Conservation (phyloP, 2,329 filamentous ascomycete species). For the Dryadomyces quercivorus region DNA sequence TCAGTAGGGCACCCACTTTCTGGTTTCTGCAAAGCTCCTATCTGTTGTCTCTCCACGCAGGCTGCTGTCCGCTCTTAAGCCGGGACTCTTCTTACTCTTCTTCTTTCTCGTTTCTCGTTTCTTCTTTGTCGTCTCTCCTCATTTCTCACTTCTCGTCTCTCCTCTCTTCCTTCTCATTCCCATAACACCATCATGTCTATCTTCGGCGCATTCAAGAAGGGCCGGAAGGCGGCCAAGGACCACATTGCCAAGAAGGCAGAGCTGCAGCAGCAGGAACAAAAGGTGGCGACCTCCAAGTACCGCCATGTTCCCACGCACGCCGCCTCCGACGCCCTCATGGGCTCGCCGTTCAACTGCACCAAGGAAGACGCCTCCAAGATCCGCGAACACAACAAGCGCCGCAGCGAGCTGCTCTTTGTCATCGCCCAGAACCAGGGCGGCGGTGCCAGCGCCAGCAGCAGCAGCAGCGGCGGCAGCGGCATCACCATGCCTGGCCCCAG, state of each 20-base stretch:
- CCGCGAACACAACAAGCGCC: constrained; percentile 35
- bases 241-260: constrained; percentile 36
- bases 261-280: constrained; percentile 18
- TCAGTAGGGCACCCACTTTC: neutral
- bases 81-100: neutral
- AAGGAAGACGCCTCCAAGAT: constrained; percentile 33
- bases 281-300: constrained; percentile 30
- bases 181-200: constrained; percentile 37
- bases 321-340: constrained; percentile 42
- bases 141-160: neutral
- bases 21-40: neutral
- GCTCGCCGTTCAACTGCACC: constrained; percentile 39
- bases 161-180: too few relatives aligned
- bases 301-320: constrained; percentile 51
- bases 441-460: neutral
- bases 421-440: neutral
- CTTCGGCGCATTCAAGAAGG: constrained; percentile 39
- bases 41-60: neutral
- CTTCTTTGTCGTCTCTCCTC: too few relatives aligned
- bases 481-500: neutral
- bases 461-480: neutral
- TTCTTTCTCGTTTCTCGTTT: neutral
- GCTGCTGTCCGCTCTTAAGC: neutral
- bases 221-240: constrained; percentile 43
- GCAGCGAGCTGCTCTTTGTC: constrained; percentile 27